Base-by-base conservation (phyloP, 2,329 filamentous ascomycete genomes). In the Epichloe elymi region DNA sequence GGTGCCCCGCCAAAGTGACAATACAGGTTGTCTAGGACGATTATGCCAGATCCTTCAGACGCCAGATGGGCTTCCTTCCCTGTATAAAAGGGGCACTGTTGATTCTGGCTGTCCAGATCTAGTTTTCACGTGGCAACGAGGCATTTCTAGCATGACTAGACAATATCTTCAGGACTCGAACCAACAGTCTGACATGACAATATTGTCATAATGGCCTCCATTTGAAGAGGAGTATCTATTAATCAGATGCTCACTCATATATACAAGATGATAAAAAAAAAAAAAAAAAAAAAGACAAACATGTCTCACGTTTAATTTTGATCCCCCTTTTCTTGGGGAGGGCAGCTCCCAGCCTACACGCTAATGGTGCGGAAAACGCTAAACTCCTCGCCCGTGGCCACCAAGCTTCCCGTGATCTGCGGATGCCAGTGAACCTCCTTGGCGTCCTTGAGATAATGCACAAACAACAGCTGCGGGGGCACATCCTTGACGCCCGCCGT, bases 361-460 rank as follows among this genome's bases (percentile, higher is more conserved):
- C 84, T 88, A 63, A 91, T 91, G 2, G 86, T 90, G 66, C 86
- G 83, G 70, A 90, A 87, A 46, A 89, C 82, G 63, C 85, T 87
- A 69, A 98, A 96, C 68, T 83, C 83, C 62, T 89, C 85, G 10
- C 93, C 93, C 0, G 93, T 98, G 2, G 88, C 89, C 70, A 97
- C 83, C 54, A 97, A 71, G 36, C 82, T 83, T 33, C 93, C 93
- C 0, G 88, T 86, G 65, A 97, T 95, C 72, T 98, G 93, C 36
- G 86, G 86, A 71, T 97, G 91, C 91, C 93, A 98, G 71, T 98
- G 93, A 38, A 90, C 72, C 70, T 98, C 93, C 78, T 96, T 97
- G 51, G 89, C 89, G 60, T 88, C 83, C 61, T 94, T 86, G 73
- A 94, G 88, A 66, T 95, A 96, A 70, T 98, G 93, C 63, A 96